Evolutionary conservation across 2,329 filamentous ascomycete species (phyloP).

Genomic region (Graphilbum sp.): DNA sequence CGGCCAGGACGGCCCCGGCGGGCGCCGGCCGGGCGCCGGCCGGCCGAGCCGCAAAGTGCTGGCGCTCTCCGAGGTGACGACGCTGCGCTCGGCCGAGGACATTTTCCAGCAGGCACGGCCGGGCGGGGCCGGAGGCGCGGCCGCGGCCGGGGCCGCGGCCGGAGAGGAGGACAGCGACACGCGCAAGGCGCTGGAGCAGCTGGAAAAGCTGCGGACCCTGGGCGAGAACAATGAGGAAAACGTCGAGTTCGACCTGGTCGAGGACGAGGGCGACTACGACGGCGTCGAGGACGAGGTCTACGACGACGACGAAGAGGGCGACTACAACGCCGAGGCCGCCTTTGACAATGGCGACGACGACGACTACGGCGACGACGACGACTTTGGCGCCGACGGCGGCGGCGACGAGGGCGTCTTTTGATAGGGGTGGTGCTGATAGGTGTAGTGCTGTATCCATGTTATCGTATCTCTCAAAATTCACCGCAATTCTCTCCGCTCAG

Average conservation of each 20-base stretch:
- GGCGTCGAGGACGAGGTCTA: constrained; percentile 30
- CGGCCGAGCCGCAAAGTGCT: constrained; percentile 13
- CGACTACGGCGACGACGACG: constrained; percentile 26
- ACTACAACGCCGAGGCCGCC: constrained; percentile 45
- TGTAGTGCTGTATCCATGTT: neutral
- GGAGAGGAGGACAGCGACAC: neutral
- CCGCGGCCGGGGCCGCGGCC: constrained; percentile 13
- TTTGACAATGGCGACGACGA: constrained; percentile 42
- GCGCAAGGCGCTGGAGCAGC: constrained; percentile 24
- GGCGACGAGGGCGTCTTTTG: constrained; percentile 14
- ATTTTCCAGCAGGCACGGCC: constrained; percentile 27
- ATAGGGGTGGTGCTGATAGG: neutral
- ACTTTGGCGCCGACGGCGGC: constrained; percentile 33
- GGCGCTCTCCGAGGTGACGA: constrained; percentile 28
- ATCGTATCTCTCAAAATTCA: too few species aligned
- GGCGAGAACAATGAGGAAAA: constrained; percentile 20
- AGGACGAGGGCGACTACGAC: constrained; percentile 30
- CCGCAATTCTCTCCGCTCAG: constrained; percentile 5
- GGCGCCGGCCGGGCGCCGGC: constrained; percentile 7
- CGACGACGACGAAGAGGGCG: constrained; percentile 42
- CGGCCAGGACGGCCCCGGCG: constrained; percentile 22
- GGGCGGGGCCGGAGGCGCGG: constrained; percentile 14
- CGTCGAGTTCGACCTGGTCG: constrained; percentile 30
- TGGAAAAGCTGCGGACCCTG: constrained; percentile 27
- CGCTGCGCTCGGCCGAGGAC: constrained; percentile 33